Base-by-base conservation (phyloP, 352 stramenopile species). In the Globisporangium parvum region DNA sequence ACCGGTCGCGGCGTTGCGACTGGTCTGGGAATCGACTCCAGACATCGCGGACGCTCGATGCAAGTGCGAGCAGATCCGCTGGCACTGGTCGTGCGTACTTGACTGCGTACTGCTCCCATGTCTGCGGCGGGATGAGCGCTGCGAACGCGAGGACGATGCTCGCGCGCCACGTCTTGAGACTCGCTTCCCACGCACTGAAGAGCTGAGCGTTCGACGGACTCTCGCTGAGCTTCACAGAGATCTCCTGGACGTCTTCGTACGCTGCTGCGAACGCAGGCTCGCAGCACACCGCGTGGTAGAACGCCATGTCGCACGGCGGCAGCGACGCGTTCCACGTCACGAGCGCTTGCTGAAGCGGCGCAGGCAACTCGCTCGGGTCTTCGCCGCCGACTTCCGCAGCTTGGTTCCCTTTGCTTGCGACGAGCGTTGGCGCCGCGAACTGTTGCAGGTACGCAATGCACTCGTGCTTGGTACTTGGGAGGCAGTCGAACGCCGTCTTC, bases 221-320 rank as follows among this genome's bases (percentile, higher is more conserved):
- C 51, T 83, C 70, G 37, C 68, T 69, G 3, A 82, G 63, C 50
- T 60, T 64, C 3, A 61, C 57, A 2, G 83, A 93, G 12, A 78
- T 56, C 39, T 88, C 72, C 51, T 91, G 80, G 0, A 93, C 69
- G 33, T 76, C 56, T 41, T 88, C 66, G 54, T 91, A 93, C 20
- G 65, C 61, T 6, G 56, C 51, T 51, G 77, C 64, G 58, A 93
- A 90, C 3, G 76, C 67, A 28, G 78, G 69, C 51, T 93, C 83
- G 56, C 83, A 93, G 45, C 75, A 93, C 39, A 93, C 53, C 4
- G 78, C 78, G 44, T 81, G 74, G 69, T 93, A 93, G 46, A 93
- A 91, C 4, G 69, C 59, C 51, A 72, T 72, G 54, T 93, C 80
- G 64, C 89, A 90, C 40, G 83, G 80, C 18, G 83, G 83, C 8